These are phyloP conservation scores for Tephrocybe sp. DNA, from an alignment of 768 basidiomycete genomes.

Conservation along the genomic window DNA sequence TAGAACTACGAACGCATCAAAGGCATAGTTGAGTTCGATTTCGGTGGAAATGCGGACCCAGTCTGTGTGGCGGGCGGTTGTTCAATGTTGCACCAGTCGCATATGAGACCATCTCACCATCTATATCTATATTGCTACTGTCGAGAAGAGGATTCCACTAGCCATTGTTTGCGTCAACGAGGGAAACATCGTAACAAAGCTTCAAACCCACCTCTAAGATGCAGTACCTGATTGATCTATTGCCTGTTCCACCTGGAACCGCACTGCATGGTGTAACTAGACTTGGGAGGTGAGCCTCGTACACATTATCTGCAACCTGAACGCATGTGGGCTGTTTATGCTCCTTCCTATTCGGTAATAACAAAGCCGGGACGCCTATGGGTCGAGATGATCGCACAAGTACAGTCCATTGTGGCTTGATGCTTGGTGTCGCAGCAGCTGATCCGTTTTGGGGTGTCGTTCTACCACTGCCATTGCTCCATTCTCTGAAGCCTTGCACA, in stretches of 20 bases:
- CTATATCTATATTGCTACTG: conserved; percentile 85
- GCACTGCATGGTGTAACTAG: conserved; percentile 76
- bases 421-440: conserved; percentile 19
- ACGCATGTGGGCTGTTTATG: conserved; percentile 38
- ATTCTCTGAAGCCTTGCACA: conserved; percentile 77
- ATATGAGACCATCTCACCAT: conserved; percentile 42
- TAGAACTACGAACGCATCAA: conserved; percentile 89
- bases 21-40: conserved; percentile 90
- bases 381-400: conserved; percentile 71
- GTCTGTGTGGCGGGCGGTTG: too few species aligned
- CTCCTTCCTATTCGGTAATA: conserved; percentile 28
- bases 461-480: conserved; percentile 63
- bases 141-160: conserved; percentile 89
- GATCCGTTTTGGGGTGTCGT: conserved; percentile 43
- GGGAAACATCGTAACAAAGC: conserved; percentile 5
- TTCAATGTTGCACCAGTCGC: too few species aligned
- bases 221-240: conserved; percentile 81
- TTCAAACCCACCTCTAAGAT: conserved; percentile 64
- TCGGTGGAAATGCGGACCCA: conserved; percentile 92
- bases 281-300: conserved; percentile 73
- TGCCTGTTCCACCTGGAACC: conserved; percentile 56
- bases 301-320: conserved; percentile 60
- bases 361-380: conserved; percentile 47
- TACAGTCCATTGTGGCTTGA: conserved; percentile 40
- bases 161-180: conserved; percentile 10